Base-by-base conservation (phyloP, 1,284 basidiomycete genomes). In the Golubevia sp. region DNA sequence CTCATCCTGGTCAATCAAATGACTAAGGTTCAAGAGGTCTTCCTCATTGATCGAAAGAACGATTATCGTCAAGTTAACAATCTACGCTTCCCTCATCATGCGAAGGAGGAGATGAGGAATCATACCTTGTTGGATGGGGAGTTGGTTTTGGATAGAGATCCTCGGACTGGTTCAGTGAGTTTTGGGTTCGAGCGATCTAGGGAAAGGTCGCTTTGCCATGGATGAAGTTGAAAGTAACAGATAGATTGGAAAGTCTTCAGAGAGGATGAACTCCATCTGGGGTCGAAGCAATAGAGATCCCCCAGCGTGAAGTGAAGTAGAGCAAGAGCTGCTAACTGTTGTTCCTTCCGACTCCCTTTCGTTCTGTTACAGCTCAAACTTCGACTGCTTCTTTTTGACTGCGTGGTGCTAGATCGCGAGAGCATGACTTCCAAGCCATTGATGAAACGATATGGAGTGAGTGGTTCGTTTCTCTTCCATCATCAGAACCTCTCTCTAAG, bases 1-100 rank as follows among this genome's bases (percentile, higher is more conserved):
- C 87, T 97, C 64, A 88, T 99, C 56, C 88, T 91, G 49, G 84
- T 86, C 58, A 86, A 87, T 23, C 84, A 87, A 48, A 65, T 59
- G 5, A 77, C 76, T 8, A 87, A 86, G 26, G 71, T 70, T 20
- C 95, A 98, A 84, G 88, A 88, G 55, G 89, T 92, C 2, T 97
- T 90, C 85, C 86, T 97, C 26, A 94, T 99, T 78, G 95, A 99
- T 86, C 90, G 97, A 60, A 94, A 96, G 80, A 96, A 99, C 76
- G 86, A 88, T 3, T 99, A 95, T 84, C 91, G 91, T 69, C 84
- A 88, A 71, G 85, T 94, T 6, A 80, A 86, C 21, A 91, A 91
- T 2, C 86, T 99, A 55, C 91, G 88, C 85, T 98, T 99, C 76
- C 94, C 96, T 3, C 92, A 94, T 77, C 90, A 91, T 74, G 91